Evolutionary conservation across 163 green algal species (phyloP), one percentile per base, ranked within the genome.

Genomic region (Volvox carteri): DNA sequence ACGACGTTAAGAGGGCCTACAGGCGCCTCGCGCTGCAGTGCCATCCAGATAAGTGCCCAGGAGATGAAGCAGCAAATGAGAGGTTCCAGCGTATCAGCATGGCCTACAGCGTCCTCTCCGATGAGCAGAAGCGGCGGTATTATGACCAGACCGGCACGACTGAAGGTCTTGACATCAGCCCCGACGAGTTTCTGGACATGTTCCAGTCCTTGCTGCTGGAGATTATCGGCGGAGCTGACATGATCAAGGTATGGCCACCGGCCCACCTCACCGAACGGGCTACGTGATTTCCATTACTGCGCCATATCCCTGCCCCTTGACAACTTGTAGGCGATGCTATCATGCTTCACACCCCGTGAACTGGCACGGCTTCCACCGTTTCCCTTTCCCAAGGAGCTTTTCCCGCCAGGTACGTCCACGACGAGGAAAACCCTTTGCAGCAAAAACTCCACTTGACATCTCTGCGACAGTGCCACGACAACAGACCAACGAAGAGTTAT

Each of bases 371-470:
- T 95, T 72, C 93, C 93, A 33, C 93, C 93, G 12, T 95, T 95
- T 58, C 93, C 93, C 16, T 95, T 95, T 56, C 93, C 93, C 33
- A 93, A 93, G 83, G 89, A 92, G 78, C 75, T 95, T 1, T 95
- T 95, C 58, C 93, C 93, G n/a, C 72, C 87, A 58, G 90, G 83
- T 91, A 23, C 16, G 80, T 25, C n/a, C n/a, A n/a, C n/a, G n/a
- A n/a, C n/a, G n/a, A n/a, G n/a, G n/a, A n/a, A n/a, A n/a, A n/a
- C n/a, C n/a, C n/a, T n/a, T n/a, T n/a, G n/a, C n/a, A n/a, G n/a
- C n/a, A n/a, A n/a, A n/a, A n/a, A n/a, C n/a, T n/a, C n/a, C n/a
- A n/a, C n/a, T n/a, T n/a, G n/a, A n/a, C n/a, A n/a, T n/a, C n/a
- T n/a, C n/a, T n/a, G n/a, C n/a, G n/a, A n/a, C n/a, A n/a, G n/a